Evolutionary conservation across 768 basidiomycete genomes (phyloP), one percentile per base, ranked within the genome.

Genomic region (Suillus hirtellus): DNA sequence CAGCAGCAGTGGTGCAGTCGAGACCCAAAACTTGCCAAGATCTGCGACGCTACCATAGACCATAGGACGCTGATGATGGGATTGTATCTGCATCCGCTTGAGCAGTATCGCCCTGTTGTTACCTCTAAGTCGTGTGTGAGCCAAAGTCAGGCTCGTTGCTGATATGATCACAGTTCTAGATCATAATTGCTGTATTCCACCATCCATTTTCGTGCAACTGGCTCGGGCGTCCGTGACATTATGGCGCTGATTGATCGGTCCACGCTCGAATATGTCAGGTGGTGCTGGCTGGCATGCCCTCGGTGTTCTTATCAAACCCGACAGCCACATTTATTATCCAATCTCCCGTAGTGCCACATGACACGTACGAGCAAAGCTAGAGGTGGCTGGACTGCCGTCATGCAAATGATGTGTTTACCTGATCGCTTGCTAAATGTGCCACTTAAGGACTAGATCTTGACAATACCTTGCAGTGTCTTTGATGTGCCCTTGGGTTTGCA

Each of bases 1-100:
- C 78, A 80, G n/a, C 68, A 76, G 58, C 82, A 84, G 53, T 85
- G 84, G 84, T 74, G 70, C 31, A 71, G 72, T 35, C 68, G 70
- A 38, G 84, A 84, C 66, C 81, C 76, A 40, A 76, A 71, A 59
- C 68, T 67, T n/a, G 69, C 69, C 40, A 64, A 59, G n/a, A 67
- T 73, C 49, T 75, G 75, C 27, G 27, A 27, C 27, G 27, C 27
- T 27, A 27, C 27, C 27, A 27, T 27, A 27, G 27, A 27, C 27
- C 27, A 27, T 27, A 52, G 65, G 19, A 52, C 63, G 3, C 56
- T 65, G 60, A 67, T 71, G 73, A 53, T 65, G 42, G 42, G 40
- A 2, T n/a, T 59, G 12, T 62, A 68, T 17, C 63, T 61, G 1
- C 63, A 62, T 50, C 69, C 73, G 2, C 66, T 68, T 27, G 63